phyloP scores from a whole-genome alignment of 2,329 filamentous ascomycete genomes.

The Cladobotryum protrusum region DNA sequence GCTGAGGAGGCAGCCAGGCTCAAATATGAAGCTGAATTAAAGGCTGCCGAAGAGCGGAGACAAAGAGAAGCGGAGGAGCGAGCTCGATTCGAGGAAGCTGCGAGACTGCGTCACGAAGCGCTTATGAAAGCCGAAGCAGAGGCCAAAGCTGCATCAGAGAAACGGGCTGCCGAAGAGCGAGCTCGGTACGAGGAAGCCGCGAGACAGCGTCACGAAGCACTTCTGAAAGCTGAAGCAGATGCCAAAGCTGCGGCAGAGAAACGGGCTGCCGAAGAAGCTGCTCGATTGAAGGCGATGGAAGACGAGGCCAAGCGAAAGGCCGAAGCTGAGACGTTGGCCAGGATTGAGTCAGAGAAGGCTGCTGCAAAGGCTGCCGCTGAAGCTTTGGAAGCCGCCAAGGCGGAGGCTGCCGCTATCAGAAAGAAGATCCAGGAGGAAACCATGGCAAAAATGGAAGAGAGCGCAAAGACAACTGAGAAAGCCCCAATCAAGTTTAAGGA shows the following conservation, averaged over 20 bases:
- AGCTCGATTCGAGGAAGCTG: constrained; percentile 34
- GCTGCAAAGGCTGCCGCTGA: constrained; percentile 35
- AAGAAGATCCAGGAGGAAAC: constrained; percentile 52
- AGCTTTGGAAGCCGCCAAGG: constrained; percentile 42
- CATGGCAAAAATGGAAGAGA: constrained; percentile 42
- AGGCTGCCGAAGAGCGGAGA: constrained; percentile 32
- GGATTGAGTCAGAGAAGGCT: constrained; percentile 34
- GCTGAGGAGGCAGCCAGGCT: constrained; percentile 44
- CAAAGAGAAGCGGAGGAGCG: constrained; percentile 32
- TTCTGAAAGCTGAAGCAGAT: constrained; percentile 35
- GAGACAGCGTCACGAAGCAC: constrained; percentile 34
- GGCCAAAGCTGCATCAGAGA: constrained; percentile 31
- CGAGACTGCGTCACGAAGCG: constrained; percentile 32
- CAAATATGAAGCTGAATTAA: constrained; percentile 37
- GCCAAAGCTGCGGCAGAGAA: constrained; percentile 36
- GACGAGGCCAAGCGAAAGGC: constrained; percentile 33
- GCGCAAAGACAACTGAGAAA: constrained; percentile 53
- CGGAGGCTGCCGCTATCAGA: constrained; percentile 53
- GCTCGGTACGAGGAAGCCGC: constrained; percentile 44
- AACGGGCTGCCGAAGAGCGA: constrained; percentile 29
- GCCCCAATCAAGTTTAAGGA: constrained; percentile 85
- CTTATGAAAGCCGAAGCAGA: constrained; percentile 36
- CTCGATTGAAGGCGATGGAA: constrained; percentile 31
- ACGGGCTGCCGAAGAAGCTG: constrained; percentile 38
- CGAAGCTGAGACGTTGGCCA: constrained; percentile 35